Evolutionary conservation across 306 rosid species (phyloP).

Genomic region (Rubus idaeus): DNA sequence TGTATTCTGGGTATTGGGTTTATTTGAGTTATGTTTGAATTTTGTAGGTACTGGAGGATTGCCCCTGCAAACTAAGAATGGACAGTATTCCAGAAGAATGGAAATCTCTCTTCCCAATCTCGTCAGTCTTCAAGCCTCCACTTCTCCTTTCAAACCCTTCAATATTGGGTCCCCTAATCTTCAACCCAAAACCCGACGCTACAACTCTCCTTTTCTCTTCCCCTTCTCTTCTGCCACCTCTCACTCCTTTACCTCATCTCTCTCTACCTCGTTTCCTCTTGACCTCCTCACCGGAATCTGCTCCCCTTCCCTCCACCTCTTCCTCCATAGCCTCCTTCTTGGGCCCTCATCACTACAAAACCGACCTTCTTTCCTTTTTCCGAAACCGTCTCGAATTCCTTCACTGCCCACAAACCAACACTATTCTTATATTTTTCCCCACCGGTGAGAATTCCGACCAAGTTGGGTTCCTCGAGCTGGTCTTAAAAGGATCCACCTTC

Average conservation of each 20-base stretch:
- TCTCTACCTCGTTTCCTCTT: slow-evolving; percentile 44
- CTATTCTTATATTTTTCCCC: slow-evolving; percentile 48
- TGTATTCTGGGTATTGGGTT: no score
- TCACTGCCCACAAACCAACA: slow-evolving; percentile 25
- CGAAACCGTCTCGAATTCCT: slow-evolving; percentile 50
- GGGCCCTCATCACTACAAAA: slow-evolving; percentile 17
- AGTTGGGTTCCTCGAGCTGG: slow-evolving; percentile 44
- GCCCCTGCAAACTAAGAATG: neutral
- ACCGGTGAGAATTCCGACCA: slow-evolving; percentile 50
- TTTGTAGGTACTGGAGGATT: neutral
- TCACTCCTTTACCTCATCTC: slow-evolving; percentile 30
- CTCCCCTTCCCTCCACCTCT: slow-evolving; percentile 52
- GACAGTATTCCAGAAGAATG: slow-evolving; percentile 35
- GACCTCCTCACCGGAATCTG: slow-evolving; percentile 25
- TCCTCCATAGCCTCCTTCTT: slow-evolving; percentile 40
- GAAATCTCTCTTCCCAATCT: slow-evolving; percentile 59
- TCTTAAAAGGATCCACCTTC: slow-evolving; percentile 17
- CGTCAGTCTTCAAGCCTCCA: slow-evolving; percentile 32
- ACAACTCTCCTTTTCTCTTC: slow-evolving; percentile 40
- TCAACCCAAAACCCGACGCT: slow-evolving; percentile 47
- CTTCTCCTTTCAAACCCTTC: slow-evolving; percentile 32
- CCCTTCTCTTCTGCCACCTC: slow-evolving; percentile 34
- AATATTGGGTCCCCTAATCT: slow-evolving; percentile 58
- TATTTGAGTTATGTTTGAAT: neutral
- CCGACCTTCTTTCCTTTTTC: slow-evolving; percentile 27